Conservation (phyloP, 1,284 basidiomycete species). For the Retiboletus fuscus region DNA sequence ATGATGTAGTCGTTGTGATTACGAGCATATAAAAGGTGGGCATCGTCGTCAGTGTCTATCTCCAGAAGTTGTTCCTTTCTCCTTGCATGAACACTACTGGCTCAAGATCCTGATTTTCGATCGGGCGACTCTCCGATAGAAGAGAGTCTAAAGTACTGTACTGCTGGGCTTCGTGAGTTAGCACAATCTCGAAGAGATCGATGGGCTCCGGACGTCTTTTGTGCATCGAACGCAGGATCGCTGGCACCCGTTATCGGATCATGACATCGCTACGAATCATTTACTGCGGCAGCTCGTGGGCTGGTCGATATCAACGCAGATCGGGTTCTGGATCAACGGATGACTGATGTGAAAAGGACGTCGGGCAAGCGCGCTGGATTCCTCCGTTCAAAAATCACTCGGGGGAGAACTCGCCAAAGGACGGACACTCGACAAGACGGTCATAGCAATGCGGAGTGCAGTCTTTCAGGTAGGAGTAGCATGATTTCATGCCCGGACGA, state of each 20-base stretch:
- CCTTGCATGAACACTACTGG: constrained; percentile 43
- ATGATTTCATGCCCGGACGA: neutral
- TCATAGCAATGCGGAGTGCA: neutral
- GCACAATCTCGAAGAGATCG: constrained; percentile 38
- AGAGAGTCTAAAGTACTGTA: constrained; percentile 40
- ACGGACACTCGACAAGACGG: neutral
- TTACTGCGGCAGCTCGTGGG: constrained; percentile 38
- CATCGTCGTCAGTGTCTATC: no score
- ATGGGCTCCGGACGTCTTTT: constrained; percentile 34
- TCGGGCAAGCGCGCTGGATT: constrained; percentile 10
- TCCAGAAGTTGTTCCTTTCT: constrained; percentile 6
- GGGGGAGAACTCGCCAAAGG: constrained; percentile 18
- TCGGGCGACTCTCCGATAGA: no score
- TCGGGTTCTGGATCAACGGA: constrained; percentile 32
- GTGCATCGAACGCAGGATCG: constrained; percentile 16
- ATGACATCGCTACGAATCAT: constrained; percentile 43
- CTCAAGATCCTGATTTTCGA: constrained; percentile 34
- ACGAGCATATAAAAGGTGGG: no score
- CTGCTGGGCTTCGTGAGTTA: constrained; percentile 32
- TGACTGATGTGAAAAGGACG: constrained; percentile 31
- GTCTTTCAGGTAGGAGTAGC: constrained; percentile 26
- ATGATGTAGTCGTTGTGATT: no score
- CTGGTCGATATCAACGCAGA: constrained; percentile 39
- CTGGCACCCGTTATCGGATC: constrained; percentile 34
- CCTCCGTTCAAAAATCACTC: neutral